Evolutionary conservation across 208 protist species (phyloP).

Genomic region (Vickermania ingenoplastis): DNA sequence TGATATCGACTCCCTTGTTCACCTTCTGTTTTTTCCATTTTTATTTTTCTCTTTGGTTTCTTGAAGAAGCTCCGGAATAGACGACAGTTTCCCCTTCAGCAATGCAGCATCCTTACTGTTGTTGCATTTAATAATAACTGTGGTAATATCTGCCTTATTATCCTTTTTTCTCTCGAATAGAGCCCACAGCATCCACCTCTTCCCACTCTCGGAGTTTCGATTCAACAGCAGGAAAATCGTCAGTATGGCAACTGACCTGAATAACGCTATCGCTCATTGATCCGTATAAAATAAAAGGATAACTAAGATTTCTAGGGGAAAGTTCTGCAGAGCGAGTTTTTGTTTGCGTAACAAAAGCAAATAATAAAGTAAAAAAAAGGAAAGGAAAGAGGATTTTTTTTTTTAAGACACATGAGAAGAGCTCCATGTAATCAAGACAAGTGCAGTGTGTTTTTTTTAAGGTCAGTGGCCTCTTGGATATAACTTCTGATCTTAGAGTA

Average conservation of each 20-base stretch:
- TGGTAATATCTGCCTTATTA: constrained; percentile 66
- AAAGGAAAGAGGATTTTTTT: too few species aligned
- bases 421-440: too few species aligned
- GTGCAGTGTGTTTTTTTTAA: too few species aligned
- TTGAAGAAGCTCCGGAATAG: constrained; percentile 33
- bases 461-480: too few species aligned
- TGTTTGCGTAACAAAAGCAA: too few species aligned
- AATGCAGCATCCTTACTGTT: constrained; percentile 26
- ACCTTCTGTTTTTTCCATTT: constrained; percentile 5
- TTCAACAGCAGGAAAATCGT: constrained; percentile 64
- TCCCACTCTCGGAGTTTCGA: constrained; percentile 47
- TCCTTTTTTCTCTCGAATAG: constrained; percentile 70
- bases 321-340: too few species aligned
- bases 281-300: too few species aligned
- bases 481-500: too few species aligned
- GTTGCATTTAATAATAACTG: constrained; percentile 69
- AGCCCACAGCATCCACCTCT: constrained; percentile 72
- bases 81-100: constrained; percentile 21
- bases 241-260: constrained; percentile 25
- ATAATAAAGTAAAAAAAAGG: too few species aligned
- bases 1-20: constrained; percentile 27
- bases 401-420: too few species aligned
- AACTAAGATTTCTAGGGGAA: background rate
- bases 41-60: constrained; percentile 7
- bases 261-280: background rate